Evolutionary conservation across 768 basidiomycete genomes (phyloP).

Genomic region (Termitomyces sp.): DNA sequence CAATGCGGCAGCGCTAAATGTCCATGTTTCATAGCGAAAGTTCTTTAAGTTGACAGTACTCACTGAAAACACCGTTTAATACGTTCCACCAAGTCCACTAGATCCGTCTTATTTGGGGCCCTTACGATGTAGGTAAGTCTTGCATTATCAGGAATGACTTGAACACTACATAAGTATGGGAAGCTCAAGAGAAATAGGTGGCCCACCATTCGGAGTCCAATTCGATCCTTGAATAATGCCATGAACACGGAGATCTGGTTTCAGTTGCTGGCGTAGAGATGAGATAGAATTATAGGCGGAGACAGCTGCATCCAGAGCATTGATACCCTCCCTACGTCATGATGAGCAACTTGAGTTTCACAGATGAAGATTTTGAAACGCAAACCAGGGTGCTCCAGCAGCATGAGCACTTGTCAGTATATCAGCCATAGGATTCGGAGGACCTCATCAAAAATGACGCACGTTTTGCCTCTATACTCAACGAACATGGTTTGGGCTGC

Average conservation of each 20-base stretch:
- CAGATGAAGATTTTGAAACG: neutral
- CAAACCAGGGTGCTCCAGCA: constrained; percentile 68
- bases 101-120: constrained; percentile 56
- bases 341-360: neutral
- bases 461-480: constrained; percentile 76
- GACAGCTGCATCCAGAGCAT: constrained; percentile 87
- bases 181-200: neutral
- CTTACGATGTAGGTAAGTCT: constrained; percentile 70
- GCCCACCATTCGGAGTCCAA: constrained; percentile 64
- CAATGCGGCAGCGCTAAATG: constrained; percentile 55
- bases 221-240: constrained; percentile 69
- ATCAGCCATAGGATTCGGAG: constrained; percentile 4
- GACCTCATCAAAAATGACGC: constrained; percentile 18
- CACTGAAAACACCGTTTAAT: constrained; percentile 71
- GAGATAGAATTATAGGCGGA: constrained; percentile 77
- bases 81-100: constrained; percentile 49
- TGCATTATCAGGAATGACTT: constrained; percentile 83
- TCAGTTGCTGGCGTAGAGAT: constrained; percentile 81
- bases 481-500: constrained; percentile 64
- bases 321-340: constrained; percentile 62
- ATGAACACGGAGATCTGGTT: constrained; percentile 75
- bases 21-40: constrained; percentile 4
- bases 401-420: constrained; percentile 60
- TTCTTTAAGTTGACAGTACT: constrained; percentile 18
- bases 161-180: neutral